Base-by-base conservation (phyloP, 1,139 yeast genomes). In the Magnusiomyces magnusii region DNA sequence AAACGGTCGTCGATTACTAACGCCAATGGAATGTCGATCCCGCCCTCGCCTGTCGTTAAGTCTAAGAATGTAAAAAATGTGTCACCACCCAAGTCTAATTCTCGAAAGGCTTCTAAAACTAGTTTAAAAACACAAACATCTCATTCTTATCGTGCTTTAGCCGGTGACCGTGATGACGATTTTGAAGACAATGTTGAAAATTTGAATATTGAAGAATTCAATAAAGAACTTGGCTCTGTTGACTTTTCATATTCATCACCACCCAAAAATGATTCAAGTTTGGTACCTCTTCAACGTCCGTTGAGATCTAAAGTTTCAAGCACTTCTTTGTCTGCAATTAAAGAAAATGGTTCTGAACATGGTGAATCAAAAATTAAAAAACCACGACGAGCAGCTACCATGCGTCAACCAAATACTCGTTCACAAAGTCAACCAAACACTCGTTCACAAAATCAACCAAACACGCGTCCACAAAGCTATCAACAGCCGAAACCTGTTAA, bases 121-220 rank as follows among this genome's bases (percentile, higher is more conserved):
- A n/a, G n/a, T n/a, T n/a, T n/a, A n/a, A n/a, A n/a, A n/a, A n/a
- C n/a, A n/a, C n/a, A n/a, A n/a, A n/a, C n/a, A n/a, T 34, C 50
- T 28, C 56, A 54, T 27, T 54, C 56, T 17, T 54, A 54, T 42
- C 51, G 56, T 19, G 51, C 56, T 17, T 27, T 54, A 5, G 52
- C 39, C 7, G 34, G 23, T 21, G 51, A 54, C 27, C 49, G 49
- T 23, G 49, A 44, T 23, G 27, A 23, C 7, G 49, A 44, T 23
- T 44, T 44, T 44, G 10, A 19, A 5, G 60, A 60, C 10, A 58
- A 64, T n/a, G 64, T 75, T 2, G 57, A 58, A 10, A 59, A 69
- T 58, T 76, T 73, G 21, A 49, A 31, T 21, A 73, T 75, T 2
- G 56, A 66, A 47, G 52, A 34, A n/a, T n/a, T n/a, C n/a, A n/a